A percentile compares a stretch with the other conserved stretches of the same genome.
These are phyloP conservation scores for Serendipita sp. DNA, from an alignment of 768 basidiomycete species.

Conservation along the genomic window DNA sequence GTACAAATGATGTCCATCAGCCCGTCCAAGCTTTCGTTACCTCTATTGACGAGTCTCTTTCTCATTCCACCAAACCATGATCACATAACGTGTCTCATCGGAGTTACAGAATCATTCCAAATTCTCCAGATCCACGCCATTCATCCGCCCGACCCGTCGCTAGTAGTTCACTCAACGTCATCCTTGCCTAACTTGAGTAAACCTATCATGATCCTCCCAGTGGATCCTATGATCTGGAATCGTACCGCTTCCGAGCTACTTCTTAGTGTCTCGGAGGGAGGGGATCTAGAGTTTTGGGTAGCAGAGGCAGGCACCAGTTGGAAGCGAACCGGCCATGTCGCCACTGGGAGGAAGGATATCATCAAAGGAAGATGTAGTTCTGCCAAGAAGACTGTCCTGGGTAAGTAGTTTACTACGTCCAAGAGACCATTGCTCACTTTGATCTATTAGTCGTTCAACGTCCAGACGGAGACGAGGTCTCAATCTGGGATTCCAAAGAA, in stretches of 20 bases:
- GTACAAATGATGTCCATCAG: background rate
- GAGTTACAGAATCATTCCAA: slow-evolving; percentile 42
- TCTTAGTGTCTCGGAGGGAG: slow-evolving; percentile 57
- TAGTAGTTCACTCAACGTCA: slow-evolving; percentile 34
- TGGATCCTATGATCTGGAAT: slow-evolving; percentile 82
- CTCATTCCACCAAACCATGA: slow-evolving; percentile 40
- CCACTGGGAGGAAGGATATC: slow-evolving; percentile 50
- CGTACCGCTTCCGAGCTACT: slow-evolving; percentile 37
- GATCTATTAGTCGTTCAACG: slow-evolving; percentile 37
- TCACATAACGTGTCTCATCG: slow-evolving; percentile 41
- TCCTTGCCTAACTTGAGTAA: slow-evolving; percentile 27
- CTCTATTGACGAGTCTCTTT: slow-evolving; percentile 43
- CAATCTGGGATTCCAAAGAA: slow-evolving; percentile 92
- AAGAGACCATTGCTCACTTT: background rate
- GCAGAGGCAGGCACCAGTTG: slow-evolving; percentile 35
- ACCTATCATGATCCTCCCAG: slow-evolving; percentile 44
- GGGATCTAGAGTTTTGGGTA: slow-evolving; percentile 80
- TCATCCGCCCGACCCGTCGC: slow-evolving; percentile 17
- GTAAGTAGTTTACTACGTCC: slow-evolving; percentile 27
- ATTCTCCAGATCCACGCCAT: slow-evolving; percentile 37
- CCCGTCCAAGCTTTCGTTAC: slow-evolving; percentile 21
- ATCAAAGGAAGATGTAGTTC: slow-evolving; percentile 72
- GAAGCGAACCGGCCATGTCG: slow-evolving; percentile 58
- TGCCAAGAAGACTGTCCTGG: slow-evolving; percentile 77
- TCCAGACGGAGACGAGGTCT: slow-evolving; percentile 56